Base-by-base conservation (phyloP, 176 grass and related monocot species). In the Ananas comosus region DNA sequence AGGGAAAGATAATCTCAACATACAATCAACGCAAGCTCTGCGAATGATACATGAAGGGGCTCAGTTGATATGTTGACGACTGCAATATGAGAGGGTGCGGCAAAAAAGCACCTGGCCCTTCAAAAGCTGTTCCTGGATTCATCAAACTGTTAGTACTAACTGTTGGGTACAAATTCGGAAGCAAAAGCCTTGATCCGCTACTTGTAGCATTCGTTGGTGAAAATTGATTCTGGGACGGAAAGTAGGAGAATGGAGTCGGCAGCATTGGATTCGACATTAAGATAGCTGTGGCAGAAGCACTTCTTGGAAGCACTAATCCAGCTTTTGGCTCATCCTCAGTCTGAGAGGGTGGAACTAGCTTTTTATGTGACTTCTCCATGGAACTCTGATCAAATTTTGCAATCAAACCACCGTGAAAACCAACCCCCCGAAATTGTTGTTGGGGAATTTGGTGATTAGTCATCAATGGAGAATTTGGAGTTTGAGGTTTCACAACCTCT, bases 401-500 rank as follows among this genome's bases (percentile, higher is more conserved):
- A 63, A 77, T 17, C 51, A 77, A 82, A 80, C 48, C 73, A 74
- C 70, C 79, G 65, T 22, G 49, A 79, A 70, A 84, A 51, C 63
- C 78, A 50, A 67, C 73, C 74, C 74, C 63, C 57, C 5, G 33
- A 42, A 42, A 42, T 42, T 42, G 33, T 42, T 78, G 65, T 63
- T 71, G 69, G 66, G 52, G 68, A 74, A 84, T 80, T 63, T 78
- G 80, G 61, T 71, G 85, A 66, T 63, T 74, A 25, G 21, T 19
- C 29, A 33, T 65, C 49, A 67, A 73, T 49, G 67, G 69, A 71
- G 80, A 85, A 80, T 28, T 72, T 64, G 86, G 68, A 50, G 70
- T 73, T 79, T 70, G 84, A 72, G 78, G 82, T 71, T 86, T 86
- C 63, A 71, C 49, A 76, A 66, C 76, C 81, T 88, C 89, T 72